Base-by-base conservation (phyloP, 495 filamentous ascomycete species). In the Aspergillus cristatus region DNA sequence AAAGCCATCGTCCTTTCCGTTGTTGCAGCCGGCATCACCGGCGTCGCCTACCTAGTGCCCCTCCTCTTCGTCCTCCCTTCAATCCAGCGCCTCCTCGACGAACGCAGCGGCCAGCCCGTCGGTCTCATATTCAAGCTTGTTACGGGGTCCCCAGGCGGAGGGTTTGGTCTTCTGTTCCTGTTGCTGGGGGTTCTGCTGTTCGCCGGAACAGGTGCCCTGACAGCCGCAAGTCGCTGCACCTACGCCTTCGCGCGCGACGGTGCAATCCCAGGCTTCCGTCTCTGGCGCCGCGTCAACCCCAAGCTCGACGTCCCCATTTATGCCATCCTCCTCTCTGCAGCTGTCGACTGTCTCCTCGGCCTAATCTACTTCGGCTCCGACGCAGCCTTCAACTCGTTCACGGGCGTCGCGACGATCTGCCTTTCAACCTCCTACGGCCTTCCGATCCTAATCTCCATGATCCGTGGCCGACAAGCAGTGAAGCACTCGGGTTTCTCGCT, bases 101-200 rank as follows among this genome's bases (percentile, higher is more conserved):
- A 62, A 48, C 84, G 37, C 53, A 83, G 28, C 68, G 83, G 68
- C 68, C 64, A 59, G 46, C 53, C 55, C 14, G 58, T 64, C 18
- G 54, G 57, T 3, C 32, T 55, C n/a, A 22, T 60, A 0, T 60
- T 63, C 45, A 62, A 61, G 44, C 55, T 45, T 6, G 46, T 50
- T 12, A 61, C 51, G 3, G 65, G 57, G 14, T 58, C 58, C 13
- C 56, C 66, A 1, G 51, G 48, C 12, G 82, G 84, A 14, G 82
- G 81, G 2, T 81, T 90, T 30, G 84, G 72, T 3, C 65, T 90
- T 2, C 70, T 85, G 7, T 79, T 84, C 52, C 62, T 88, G 4
- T 74, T 87, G 40, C 68, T 88, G 16, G 75, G 82, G 4, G 80
- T 88, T 51, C 68, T 87, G 48, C 50, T 88, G 11, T 86, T 88